phyloP scores from a whole-genome alignment of 1,284 basidiomycete species.

The Microbotryomycetes sp. region DNA sequence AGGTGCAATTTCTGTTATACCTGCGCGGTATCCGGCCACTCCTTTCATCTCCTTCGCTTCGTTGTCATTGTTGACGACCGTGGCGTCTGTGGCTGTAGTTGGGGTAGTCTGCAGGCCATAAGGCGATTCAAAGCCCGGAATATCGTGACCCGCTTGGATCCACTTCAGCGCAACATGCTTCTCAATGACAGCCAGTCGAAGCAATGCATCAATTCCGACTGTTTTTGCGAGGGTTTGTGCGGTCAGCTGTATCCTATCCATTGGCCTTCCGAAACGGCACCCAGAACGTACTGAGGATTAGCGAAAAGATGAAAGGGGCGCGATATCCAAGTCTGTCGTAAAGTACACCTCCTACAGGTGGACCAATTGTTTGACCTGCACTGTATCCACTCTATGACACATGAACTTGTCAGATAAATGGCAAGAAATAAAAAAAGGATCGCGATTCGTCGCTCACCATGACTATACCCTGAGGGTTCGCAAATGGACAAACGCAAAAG shows the following conservation, averaged over 20 bases:
- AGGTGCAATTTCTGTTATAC: background rate
- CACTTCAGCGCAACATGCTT: slow-evolving; percentile 28
- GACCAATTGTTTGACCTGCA: slow-evolving; percentile 25
- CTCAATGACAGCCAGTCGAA: slow-evolving; percentile 35
- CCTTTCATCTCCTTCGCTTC: background rate
- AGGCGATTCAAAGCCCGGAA: slow-evolving; percentile 27
- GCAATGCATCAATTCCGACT: slow-evolving; percentile 28
- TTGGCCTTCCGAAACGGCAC: no score
- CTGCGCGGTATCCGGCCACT: no score
- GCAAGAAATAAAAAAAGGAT: no score
- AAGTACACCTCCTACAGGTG: slow-evolving; percentile 29
- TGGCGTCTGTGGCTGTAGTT: background rate
- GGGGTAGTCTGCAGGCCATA: background rate
- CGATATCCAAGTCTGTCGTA: slow-evolving; percentile 34
- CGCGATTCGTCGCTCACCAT: slow-evolving; percentile 25
- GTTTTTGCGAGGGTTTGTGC: no score
- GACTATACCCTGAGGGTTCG: slow-evolving; percentile 28
- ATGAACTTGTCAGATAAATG: no score
- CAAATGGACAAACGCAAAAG: background rate
- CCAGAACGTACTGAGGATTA: slow-evolving; percentile 24
- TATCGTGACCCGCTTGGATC: slow-evolving; percentile 14
- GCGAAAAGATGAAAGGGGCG: slow-evolving; percentile 36
- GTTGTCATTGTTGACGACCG: background rate
- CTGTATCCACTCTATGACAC: slow-evolving; percentile 22
- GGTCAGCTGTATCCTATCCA: no score